Conservation (phyloP, 129 eudicot genomes). For the Oenanthe sinensis region DNA sequence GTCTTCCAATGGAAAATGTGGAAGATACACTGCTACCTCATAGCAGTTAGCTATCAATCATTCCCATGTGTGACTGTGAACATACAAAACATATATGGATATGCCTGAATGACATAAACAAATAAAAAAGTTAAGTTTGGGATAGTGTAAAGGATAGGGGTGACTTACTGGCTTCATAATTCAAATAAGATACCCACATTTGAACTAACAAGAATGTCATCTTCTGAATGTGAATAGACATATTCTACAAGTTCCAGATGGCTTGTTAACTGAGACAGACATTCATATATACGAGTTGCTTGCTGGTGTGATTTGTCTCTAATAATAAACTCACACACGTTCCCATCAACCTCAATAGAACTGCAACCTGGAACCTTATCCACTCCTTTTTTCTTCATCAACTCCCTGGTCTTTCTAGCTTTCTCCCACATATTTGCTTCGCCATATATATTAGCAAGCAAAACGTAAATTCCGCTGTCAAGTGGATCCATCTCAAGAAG, state of each 20-base stretch:
- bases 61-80: not conserved
- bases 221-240: conserved; percentile 3
- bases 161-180: conserved; percentile 3
- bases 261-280: conserved; percentile 8
- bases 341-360: conserved; percentile 11
- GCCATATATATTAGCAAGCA: conserved; percentile 9
- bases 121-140: not conserved
- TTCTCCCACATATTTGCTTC: conserved; percentile 15
- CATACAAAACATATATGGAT: not conserved
- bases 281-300: conserved; percentile 7
- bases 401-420: conserved; percentile 1
- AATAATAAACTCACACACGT: conserved; percentile 5
- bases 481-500: conserved; percentile 14
- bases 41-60: not conserved
- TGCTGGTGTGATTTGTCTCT: conserved; percentile 14
- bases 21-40: not conserved
- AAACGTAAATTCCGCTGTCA: conserved; percentile 7
- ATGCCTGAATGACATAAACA: not conserved
- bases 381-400: conserved; percentile 10
- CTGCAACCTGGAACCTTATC: conserved; percentile 12
- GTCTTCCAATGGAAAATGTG: not conserved
- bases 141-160: not conserved
- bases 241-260: not conserved
- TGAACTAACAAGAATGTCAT: not conserved
- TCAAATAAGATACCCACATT: not conserved